Evolutionary conservation across 2,329 filamentous ascomycete genomes (phyloP).

Genomic region (Westerdykella sp.): DNA sequence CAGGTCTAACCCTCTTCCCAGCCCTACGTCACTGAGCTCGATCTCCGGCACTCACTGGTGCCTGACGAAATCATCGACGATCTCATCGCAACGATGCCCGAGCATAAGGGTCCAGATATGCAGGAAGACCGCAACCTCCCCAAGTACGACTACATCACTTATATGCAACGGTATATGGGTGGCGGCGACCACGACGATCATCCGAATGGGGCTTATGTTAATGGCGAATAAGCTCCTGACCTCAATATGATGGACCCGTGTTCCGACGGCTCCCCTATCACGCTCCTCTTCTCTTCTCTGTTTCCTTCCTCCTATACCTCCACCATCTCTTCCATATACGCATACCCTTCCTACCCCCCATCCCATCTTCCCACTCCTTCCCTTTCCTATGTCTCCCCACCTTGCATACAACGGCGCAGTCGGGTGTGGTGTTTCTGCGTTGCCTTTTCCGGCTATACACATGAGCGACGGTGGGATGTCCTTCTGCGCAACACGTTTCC

Average conservation of each 20-base stretch:
- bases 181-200: constrained; percentile 8
- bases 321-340: too few species aligned
- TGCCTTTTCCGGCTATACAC: too few species aligned
- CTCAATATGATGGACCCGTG: background rate
- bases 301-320: too few species aligned
- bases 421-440: too few species aligned
- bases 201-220: constrained; percentile 15
- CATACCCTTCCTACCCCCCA: too few species aligned
- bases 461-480: too few species aligned
- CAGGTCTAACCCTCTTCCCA: constrained; percentile 22
- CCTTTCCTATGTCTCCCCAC: too few species aligned
- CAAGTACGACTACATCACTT: constrained; percentile 94
- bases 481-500: too few species aligned
- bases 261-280: too few species aligned
- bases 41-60: constrained; percentile 87
- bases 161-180: constrained; percentile 72
- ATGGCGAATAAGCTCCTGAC: constrained; percentile 7
- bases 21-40: constrained; percentile 97
- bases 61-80: constrained; percentile 97
- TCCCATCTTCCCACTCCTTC: too few species aligned
- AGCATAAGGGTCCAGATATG: constrained; percentile 76
- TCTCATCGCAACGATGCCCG: constrained; percentile 77
- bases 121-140: constrained; percentile 75
- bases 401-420: too few species aligned
- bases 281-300: too few species aligned